Evolutionary conservation across 2,329 filamentous ascomycete species (phyloP), one percentile per base, ranked within the genome.

Genomic region (Penicillium sp.): DNA sequence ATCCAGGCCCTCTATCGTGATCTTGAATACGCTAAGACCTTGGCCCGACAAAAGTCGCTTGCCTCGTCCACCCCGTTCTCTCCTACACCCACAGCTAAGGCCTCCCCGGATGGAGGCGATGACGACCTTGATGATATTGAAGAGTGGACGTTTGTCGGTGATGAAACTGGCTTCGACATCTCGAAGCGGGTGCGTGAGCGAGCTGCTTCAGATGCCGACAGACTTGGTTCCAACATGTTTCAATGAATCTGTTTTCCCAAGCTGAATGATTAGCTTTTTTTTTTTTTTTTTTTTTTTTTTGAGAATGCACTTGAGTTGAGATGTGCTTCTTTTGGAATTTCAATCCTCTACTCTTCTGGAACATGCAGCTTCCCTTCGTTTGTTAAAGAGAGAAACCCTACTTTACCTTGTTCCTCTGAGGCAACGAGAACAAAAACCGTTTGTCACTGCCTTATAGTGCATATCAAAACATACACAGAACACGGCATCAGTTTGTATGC

Each of bases 1-100:
- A 94, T 97, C 60, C 90, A 96, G 73, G 89, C 86, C 58, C 90
- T 99, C 55, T 99, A 97, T 71, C 89, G 94, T 40, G 93, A 97
- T 71, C 82, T 97, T 54, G 94, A 97, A 70, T 97, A 97, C 67
- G 92, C 94, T 37, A 89, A 85, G 73, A 88, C 88, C 16, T 80
- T 97, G 43, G 89, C 96, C 71, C 89, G 89, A 73, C 84, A 86
- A 67, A 77, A 73, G 47, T 71, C 69, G 2, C 75, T 69, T 47
- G 58, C 66, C 16, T 74, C 70, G 7, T 66, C 69, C 6, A 72
- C 71, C 8, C 72, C 72, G 2, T 72, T 71, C 45, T 70, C 71
- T 16, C 67, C 72, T 11, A 70, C 65, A 2, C 67, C 66, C 1
- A 62, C 64, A n/a, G 70, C 71, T n/a, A 70, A 74, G 40, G 69